phyloP scores from a whole-genome alignment of 768 basidiomycete genomes.

The Suillus decipiens region DNA sequence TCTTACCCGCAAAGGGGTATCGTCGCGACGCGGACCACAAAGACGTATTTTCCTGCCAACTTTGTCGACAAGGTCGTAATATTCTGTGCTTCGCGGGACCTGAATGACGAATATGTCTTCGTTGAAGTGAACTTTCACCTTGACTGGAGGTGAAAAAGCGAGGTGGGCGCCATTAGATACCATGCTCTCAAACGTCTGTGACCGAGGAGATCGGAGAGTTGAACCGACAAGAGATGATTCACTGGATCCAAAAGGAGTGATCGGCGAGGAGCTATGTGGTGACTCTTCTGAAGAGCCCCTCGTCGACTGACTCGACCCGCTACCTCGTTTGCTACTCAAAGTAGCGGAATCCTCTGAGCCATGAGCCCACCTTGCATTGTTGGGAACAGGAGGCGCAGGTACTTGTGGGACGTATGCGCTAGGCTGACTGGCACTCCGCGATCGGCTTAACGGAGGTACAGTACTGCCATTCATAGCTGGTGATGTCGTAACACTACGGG shows the following conservation, averaged over 20 bases:
- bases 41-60: slow-evolving; percentile 92
- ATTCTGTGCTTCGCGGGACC: slow-evolving; percentile 78
- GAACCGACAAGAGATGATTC: slow-evolving; percentile 73
- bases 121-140: slow-evolving; percentile 93
- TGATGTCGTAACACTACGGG: slow-evolving; percentile 37
- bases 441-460: slow-evolving; percentile 47
- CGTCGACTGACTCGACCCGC: slow-evolving; percentile 83
- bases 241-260: slow-evolving; percentile 89
- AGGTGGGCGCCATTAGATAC: slow-evolving; percentile 27
- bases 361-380: slow-evolving; percentile 48
- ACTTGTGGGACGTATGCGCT: slow-evolving; percentile 62
- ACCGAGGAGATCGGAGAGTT: slow-evolving; percentile 54
- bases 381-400: slow-evolving; percentile 52
- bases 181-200: slow-evolving; percentile 52
- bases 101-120: slow-evolving; percentile 96
- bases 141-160: slow-evolving; percentile 54
- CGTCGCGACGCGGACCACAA: slow-evolving; percentile 80
- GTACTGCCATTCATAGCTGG: slow-evolving; percentile 23
- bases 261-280: slow-evolving; percentile 81
- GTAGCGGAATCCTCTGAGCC: slow-evolving; percentile 42
- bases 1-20: slow-evolving; percentile 81
- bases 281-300: slow-evolving; percentile 81
- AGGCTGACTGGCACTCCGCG: slow-evolving; percentile 81
- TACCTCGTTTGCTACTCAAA: slow-evolving; percentile 67
- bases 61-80: slow-evolving; percentile 81